Evolutionary conservation across 768 basidiomycete species (phyloP), one percentile per base, ranked within the genome.

Genomic region (Melanogaster broomeanus): DNA sequence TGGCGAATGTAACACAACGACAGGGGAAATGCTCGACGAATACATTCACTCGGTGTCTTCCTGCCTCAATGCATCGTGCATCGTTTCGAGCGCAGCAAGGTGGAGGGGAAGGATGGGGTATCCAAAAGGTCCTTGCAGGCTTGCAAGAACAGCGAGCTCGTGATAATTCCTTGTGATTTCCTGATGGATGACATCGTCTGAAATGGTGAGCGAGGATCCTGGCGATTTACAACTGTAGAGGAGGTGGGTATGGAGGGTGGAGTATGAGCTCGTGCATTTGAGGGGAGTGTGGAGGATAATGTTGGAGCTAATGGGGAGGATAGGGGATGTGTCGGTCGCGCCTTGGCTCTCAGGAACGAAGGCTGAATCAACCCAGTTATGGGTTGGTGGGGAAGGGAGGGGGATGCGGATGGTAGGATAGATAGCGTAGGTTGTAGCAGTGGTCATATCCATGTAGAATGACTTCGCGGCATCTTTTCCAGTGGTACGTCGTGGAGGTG

Each of bases 91-190:
- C 15, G 88, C 87, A 27, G 82, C 84, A 31, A 92, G 74, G 61
- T 93, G 90, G 62, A 87, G 82, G 12, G 90, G 90, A 45, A 93
- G 65, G 34, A 74, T 71, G 10, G 81, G 74, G 59, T 81, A 76
- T 47, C 71, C 75, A 25, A 70, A 74, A 42, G 81, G 70, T 53
- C 73, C 74, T 64, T 69, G 69, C 30, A 67, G 43, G 35, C 56
- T 60, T 44, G 83, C 77, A 10, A 92, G 79, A 25, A 89, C 76
- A 2, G 83, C 74, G 16, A 93, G 77, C 52, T 87, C 86, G 59
- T 88, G 76, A 61, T 78, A 91, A 61, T 83, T 91, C 39, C 69
- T 74, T 16, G 85, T 80, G 60, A 92, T 78, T 48, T 90, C 89
- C 22, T 69, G 61, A 53, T 69, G 62, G 43, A 66, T 69, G 47